phyloP scores from a whole-genome alignment of 2,329 filamentous ascomycete species.

The Aureobasidium sp. region DNA sequence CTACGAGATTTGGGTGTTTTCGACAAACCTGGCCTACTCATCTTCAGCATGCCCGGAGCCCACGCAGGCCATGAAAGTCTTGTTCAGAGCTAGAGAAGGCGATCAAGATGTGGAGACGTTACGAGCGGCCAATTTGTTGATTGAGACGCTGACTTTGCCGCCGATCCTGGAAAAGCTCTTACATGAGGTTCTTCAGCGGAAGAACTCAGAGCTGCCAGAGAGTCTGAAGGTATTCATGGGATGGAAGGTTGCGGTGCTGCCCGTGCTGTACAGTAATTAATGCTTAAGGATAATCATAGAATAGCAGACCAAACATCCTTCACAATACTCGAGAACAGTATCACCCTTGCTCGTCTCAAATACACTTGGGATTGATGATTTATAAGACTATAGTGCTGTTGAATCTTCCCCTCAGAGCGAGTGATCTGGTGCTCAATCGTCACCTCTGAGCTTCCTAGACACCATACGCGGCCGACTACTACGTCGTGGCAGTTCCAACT shows the following conservation, averaged over 20 bases:
- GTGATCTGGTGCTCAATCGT: not conserved
- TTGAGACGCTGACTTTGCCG: conserved; percentile 42
- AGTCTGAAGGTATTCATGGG: conserved; percentile 11
- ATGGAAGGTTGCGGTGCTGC: conserved; percentile 16
- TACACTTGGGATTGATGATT: too few relatives aligned
- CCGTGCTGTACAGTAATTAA: not conserved
- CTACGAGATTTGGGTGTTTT: conserved; percentile 50
- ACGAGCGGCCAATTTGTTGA: conserved; percentile 34
- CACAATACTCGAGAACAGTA: too few relatives aligned
- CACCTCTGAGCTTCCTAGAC: not conserved
- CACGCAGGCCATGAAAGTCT: conserved; percentile 50
- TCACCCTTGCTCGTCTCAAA: too few relatives aligned
- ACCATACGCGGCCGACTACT: not conserved
- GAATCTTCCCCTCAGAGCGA: too few relatives aligned
- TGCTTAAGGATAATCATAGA: not conserved
- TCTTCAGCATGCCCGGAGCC: conserved; percentile 36
- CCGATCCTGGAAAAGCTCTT: conserved; percentile 11
- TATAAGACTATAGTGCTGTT: too few relatives aligned
- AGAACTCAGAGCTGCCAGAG: conserved; percentile 14
- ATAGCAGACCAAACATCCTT: too few relatives aligned
- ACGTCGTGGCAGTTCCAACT: not conserved
- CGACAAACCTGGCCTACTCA: conserved; percentile 52
- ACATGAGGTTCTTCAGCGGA: not conserved
- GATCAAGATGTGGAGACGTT: conserved; percentile 25
- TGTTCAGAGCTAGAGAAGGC: conserved; percentile 38